phyloP scores from a whole-genome alignment of 345 rosid species.

The Mangifera indica region DNA sequence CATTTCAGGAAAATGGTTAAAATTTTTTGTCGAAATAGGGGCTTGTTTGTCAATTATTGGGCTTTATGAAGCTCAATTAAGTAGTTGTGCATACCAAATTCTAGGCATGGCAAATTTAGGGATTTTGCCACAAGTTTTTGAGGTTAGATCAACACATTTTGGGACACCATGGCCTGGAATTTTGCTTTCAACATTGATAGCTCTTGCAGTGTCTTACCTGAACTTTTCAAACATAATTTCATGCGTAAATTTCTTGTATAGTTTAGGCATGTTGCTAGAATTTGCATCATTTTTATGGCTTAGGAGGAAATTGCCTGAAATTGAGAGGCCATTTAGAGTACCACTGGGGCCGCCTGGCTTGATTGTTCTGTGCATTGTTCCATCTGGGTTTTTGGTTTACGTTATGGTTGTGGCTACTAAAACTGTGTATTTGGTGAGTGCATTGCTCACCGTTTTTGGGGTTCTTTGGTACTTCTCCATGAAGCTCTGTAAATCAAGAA shows the following conservation, averaged over 20 bases:
- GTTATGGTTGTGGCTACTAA: slow-evolving; percentile 35
- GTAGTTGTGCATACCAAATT: slow-evolving; percentile 61
- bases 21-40: slow-evolving; percentile 61
- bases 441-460: slow-evolving; percentile 24
- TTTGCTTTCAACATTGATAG: slow-evolving; percentile 30
- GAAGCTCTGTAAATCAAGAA: slow-evolving; percentile 35
- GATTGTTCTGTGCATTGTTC: slow-evolving; percentile 36
- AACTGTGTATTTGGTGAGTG: slow-evolving; percentile 32
- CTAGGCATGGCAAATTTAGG: slow-evolving; percentile 81
- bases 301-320: slow-evolving; percentile 33
- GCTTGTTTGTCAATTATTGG: slow-evolving; percentile 50
- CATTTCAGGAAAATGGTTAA: slow-evolving; percentile 66
- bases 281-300: slow-evolving; percentile 48
- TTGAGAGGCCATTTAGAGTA: slow-evolving; percentile 40
- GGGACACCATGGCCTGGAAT: slow-evolving; percentile 49
- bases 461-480: slow-evolving; percentile 35
- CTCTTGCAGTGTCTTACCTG: slow-evolving; percentile 29
- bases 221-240: slow-evolving; percentile 37
- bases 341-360: slow-evolving; percentile 39
- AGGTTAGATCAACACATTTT: slow-evolving; percentile 44
- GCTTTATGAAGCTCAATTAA: slow-evolving; percentile 61
- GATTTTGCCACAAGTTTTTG: slow-evolving; percentile 51
- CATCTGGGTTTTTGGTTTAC: slow-evolving; percentile 38
- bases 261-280: slow-evolving; percentile 51
- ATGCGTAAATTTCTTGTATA: slow-evolving; percentile 43